These are phyloP conservation scores for Apiospora rasikravindrae DNA, from an alignment of 2,329 filamentous ascomycete genomes.

Conservation along the genomic window DNA sequence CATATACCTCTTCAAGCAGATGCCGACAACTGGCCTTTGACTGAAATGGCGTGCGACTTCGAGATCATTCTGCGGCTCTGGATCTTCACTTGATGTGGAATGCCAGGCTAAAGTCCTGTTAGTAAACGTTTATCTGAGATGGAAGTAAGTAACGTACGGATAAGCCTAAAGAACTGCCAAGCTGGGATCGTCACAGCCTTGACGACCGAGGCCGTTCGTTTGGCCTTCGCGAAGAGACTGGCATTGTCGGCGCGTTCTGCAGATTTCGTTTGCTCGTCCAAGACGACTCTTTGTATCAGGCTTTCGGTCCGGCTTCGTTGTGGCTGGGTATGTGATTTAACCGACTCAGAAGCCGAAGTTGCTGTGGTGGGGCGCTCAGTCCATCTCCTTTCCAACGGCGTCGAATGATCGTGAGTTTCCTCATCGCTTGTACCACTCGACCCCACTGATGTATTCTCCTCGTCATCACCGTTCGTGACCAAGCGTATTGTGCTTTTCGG, in stretches of 20 bases:
- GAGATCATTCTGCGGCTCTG: conserved; percentile 66
- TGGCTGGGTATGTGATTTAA: conserved; percentile 27
- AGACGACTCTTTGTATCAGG: conserved; percentile 64
- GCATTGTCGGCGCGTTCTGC: conserved; percentile 45
- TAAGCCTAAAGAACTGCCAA: conserved; percentile 95
- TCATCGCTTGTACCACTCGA: conserved; percentile 24
- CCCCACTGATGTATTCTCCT: conserved; percentile 29
- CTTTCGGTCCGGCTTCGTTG: conserved; percentile 54
- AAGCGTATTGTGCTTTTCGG: conserved; percentile 41
- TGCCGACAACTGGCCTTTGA: conserved; percentile 83
- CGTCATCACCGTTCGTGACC: conserved; percentile 34
- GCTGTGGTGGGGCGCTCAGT: conserved; percentile 31
- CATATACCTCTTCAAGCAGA: conserved; percentile 90
- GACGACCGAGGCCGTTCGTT: conserved; percentile 54
- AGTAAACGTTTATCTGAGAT: background rate
- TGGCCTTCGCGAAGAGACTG: conserved; percentile 49
- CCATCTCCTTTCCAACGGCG: conserved; percentile 42
- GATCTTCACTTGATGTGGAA: conserved; percentile 56
- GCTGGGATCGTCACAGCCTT: conserved; percentile 95
- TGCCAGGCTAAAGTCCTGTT: conserved; percentile 74
- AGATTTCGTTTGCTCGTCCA: conserved; percentile 56
- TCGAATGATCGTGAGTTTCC: conserved; percentile 23
- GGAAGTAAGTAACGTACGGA: conserved; percentile 66
- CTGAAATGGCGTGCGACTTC: conserved; percentile 91
- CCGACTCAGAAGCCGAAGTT: conserved; percentile 25